phyloP scores from a whole-genome alignment of 2,329 filamentous ascomycete species.

The Xylaria sp. region DNA sequence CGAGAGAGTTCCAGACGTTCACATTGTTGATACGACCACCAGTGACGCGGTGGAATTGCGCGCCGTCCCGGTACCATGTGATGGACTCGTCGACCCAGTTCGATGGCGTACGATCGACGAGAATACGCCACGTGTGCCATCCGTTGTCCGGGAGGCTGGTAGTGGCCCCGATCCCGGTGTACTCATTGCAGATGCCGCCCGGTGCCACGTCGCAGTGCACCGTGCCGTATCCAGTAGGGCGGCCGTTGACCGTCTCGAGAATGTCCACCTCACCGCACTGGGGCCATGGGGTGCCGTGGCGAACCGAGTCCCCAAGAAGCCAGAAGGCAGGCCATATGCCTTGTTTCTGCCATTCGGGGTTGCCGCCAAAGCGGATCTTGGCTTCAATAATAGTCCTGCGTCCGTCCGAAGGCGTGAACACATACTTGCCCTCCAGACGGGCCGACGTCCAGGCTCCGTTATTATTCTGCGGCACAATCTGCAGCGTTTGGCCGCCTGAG shows the following conservation, averaged over 20 bases:
- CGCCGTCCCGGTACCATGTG: constrained; percentile 55
- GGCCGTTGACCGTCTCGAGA: constrained; percentile 56
- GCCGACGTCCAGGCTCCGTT: constrained; percentile 55
- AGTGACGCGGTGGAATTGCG: constrained; percentile 49
- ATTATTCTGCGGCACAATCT: constrained; percentile 54
- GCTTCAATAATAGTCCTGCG: constrained; percentile 51
- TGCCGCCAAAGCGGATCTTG: constrained; percentile 51
- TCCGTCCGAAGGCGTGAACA: constrained; percentile 51
- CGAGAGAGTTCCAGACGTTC: constrained; percentile 51
- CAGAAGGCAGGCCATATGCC: constrained; percentile 62
- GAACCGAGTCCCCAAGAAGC: constrained; percentile 55
- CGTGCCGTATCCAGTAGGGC: constrained; percentile 52
- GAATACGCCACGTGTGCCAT: constrained; percentile 56
- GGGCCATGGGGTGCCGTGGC: constrained; percentile 54
- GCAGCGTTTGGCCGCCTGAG: constrained; percentile 56
- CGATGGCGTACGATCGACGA: constrained; percentile 51
- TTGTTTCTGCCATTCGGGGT: constrained; percentile 47
- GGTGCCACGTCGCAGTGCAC: constrained; percentile 52
- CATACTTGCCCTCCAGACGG: constrained; percentile 54
- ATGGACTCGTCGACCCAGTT: constrained; percentile 55
- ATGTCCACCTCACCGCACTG: constrained; percentile 58
- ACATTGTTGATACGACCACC: constrained; percentile 49
- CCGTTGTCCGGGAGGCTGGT: constrained; percentile 51
- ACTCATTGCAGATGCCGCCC: constrained; percentile 56
- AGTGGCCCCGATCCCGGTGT: constrained; percentile 46